Evolutionary conservation across 1,284 basidiomycete species (phyloP), one percentile per base, ranked within the genome.

Genomic region (Cryptococcus wingfieldii): DNA sequence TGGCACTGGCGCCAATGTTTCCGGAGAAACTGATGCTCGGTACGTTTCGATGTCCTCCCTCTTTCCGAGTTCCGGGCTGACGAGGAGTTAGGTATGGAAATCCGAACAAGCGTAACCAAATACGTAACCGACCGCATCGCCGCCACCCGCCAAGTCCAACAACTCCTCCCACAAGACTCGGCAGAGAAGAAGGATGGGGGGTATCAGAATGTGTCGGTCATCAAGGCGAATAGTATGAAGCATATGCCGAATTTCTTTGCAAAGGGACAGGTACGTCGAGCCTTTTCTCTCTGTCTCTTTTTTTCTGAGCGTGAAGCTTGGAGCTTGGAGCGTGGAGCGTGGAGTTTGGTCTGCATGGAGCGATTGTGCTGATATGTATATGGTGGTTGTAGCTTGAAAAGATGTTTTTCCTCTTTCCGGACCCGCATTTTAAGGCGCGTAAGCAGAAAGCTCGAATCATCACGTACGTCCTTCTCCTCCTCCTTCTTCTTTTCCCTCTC

Each of bases 401-500:
- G 60, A 83, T 99, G 60, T 99, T 99, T 80, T 98, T 98, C 81
- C 84, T 98, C 59, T 98, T 98, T 77, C 96, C 96, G 37, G 96
- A 99, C 77, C 96, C 96, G 0, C 96, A 98, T 77, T 99, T 99
- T 83, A 98, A 99, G 77, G 83, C 84, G 18, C 86, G 94, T 66
- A 99, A 99, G 76, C 95, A 98, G 81, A 99, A 99, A 79, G 95
- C 75, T 80, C 88, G 81, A 64, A 98, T 98, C 71, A 93, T 97
- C 69, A 96, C 93, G 77, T 79, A 50, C 58, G 77, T 62, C 27
- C 38, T 19, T 10, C 38, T 39, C 38, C 39, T 18, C 31, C 16
- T 18, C 16, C 16, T 46, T 41, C 42, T 12, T 18, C 13, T 10
- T 23, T 18, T 45, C 23, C 23, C 23, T 23, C 3, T 23, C 23